Conservation (phyloP, 257 asterid species). For the Solanum tacnaense region DNA sequence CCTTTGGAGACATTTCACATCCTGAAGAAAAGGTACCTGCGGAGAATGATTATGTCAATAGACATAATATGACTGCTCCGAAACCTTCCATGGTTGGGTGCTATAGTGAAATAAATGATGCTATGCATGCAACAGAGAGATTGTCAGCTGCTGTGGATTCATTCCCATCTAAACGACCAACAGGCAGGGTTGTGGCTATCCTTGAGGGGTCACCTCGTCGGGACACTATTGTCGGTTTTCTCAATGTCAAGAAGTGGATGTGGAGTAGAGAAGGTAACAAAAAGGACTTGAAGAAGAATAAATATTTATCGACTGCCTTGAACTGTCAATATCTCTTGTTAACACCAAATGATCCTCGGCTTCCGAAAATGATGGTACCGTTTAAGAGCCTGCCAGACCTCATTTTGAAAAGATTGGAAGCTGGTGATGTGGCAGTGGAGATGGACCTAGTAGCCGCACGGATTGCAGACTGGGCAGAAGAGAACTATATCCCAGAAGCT, state of each 20-base stretch:
- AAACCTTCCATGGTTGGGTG: constrained; percentile 10
- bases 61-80: constrained; percentile 8
- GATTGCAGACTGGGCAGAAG: constrained; percentile 74
- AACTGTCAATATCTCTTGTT: constrained; percentile 37
- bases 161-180: constrained; percentile 72
- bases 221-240: constrained; percentile 55
- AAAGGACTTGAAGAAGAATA: constrained; percentile 46
- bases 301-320: constrained; percentile 12
- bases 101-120: constrained; percentile 9
- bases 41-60: constrained; percentile 15
- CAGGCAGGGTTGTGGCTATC: constrained; percentile 73
- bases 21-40: constrained; percentile 11
- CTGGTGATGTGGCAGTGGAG: constrained; percentile 55
- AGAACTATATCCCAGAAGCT: constrained; percentile 53
- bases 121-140: constrained; percentile 30
- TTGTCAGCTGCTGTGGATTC: constrained; percentile 29
- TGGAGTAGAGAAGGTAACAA: constrained; percentile 29
- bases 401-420: constrained; percentile 48
- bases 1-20: constrained; percentile 15
- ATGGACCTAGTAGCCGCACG: constrained; percentile 65
- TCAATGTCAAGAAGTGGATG: constrained; percentile 61
- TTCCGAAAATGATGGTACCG: constrained; percentile 64
- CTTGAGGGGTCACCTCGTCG: constrained; percentile 51
- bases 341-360: constrained; percentile 62
- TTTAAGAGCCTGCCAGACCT: constrained; percentile 41